Base-by-base conservation (phyloP, 140 eudicot species). In the Erigeron philadelphicus region DNA sequence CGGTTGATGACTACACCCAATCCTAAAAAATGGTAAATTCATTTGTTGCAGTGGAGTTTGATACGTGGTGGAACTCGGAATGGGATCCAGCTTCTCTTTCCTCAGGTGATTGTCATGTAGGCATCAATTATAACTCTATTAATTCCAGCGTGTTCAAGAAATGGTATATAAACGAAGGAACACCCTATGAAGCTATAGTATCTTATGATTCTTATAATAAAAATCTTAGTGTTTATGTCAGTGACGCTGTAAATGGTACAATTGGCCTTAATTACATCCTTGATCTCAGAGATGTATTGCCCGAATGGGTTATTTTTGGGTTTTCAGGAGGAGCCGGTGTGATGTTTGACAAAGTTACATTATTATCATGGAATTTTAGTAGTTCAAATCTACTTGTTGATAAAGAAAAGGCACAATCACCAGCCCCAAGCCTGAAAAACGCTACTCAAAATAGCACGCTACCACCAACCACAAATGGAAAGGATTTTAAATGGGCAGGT, bases 31-130 rank as follows among this genome's bases (percentile, higher is more conserved):
- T 81, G 1, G 18, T 0, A 6, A 13, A 17, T 9, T 59, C 43
- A 31, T 70, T 82, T 58, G 72, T 82, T 10, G 83, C 86, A 0
- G 83, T 82, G 25, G 83, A 81, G 59, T 82, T 82, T 52, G 86
- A 82, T n/a, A n/a, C n/a, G 0, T 48, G 0, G 8, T 3, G 12
- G 40, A 72, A 82, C 31, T 3, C 4, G 0, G 68, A 8, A 3
- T 43, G 68, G 57, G 78, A 74, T 15, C 84, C 82, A 11, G 47
- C 8, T 16, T 21, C 41, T 53, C 2, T 7, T 21, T 13, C 57
- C 10, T 0, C 0, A 18, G 3, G 6, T 0, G 62, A 9, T 1
- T 17, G 25, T 21, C 87, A 82, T 25, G 84, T 75, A 4, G 87
- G 84, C 2, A 79, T 79, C 25, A 40, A 72, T 59, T 53, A 79